Evolutionary conservation across 2,329 filamentous ascomycete genomes (phyloP).

Genomic region (Phoma sp.): DNA sequence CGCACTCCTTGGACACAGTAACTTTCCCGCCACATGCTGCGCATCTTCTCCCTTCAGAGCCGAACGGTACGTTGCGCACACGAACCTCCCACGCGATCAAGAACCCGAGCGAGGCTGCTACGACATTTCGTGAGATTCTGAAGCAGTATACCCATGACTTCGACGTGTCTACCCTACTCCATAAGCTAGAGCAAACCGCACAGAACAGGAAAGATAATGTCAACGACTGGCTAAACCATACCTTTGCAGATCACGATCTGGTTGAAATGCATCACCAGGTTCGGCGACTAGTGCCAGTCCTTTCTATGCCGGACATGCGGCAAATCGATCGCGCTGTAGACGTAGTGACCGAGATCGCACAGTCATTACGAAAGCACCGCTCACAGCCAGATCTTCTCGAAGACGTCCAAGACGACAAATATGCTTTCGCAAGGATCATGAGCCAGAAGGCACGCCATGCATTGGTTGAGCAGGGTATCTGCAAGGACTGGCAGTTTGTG

Average conservation of each 20-base stretch:
- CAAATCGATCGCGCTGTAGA: neutral
- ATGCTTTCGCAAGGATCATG: neutral
- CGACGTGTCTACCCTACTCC: neutral
- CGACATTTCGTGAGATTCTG: neutral
- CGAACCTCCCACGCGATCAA: neutral
- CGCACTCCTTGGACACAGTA: conserved; percentile 6
- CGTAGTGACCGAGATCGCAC: neutral
- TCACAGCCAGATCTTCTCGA: neutral
- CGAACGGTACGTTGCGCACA: conserved; percentile 17
- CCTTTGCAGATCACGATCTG: neutral
- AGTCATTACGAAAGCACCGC: neutral
- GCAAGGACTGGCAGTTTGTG: conserved; percentile 1
- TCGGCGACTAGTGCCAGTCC: neutral
- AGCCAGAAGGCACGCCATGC: neutral
- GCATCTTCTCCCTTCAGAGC: conserved; percentile 16
- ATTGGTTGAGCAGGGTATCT: conserved; percentile 2
- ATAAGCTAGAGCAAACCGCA: neutral
- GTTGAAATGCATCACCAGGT: neutral
- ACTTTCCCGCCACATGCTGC: conserved; percentile 14
- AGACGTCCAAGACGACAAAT: neutral
- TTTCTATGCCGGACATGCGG: neutral
- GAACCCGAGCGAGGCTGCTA: neutral
- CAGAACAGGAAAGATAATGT: neutral
- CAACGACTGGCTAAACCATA: neutral
- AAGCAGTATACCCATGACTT: neutral